Evolutionary conservation across 2,329 filamentous ascomycete genomes (phyloP), one percentile per base, ranked within the genome.

Genomic region (Tolypocladium capitatum): DNA sequence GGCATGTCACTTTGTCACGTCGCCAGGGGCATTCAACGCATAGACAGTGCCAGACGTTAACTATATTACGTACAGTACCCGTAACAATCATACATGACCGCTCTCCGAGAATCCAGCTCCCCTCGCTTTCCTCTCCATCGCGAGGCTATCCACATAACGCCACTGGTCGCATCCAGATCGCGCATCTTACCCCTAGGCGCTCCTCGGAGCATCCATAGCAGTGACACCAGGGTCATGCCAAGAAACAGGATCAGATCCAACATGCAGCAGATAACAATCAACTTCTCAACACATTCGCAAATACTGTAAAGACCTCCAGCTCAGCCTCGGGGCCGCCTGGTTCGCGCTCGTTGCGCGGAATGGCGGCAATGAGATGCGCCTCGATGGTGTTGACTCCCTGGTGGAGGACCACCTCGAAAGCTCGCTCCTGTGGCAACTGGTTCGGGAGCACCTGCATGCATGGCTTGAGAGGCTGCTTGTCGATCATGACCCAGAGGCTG

Each of bases 351-450:
- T 73, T 76, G 56, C 72, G 77, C 1, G 76, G 78, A 40, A 86
- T 73, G 7, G 82, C 81, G 1, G 84, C 86, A 53, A 89, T 78
- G 49, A 91, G 72, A 57, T 91, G 84, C 8, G 94, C 74, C 56
- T 89, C 84, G 45, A 95, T 76, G 42, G 82, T 76, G 55, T 92
- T 94, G 45, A 88, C 74, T 7, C 87, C 88, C 2, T 77, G 75
- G 27, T 78, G 74, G 28, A 95, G 68, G 46, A 77, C 77, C 8
- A 81, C 75, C 56, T 95, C 89, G 56, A 88, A 95, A 0, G 84
- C 68, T n/a, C 83, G 81, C 52, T 79, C 79, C 50, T 73, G 71
- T 43, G 66, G 72, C 55, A 74, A 70, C 46, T 80, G 78, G 21
- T 78, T 73, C 3, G 76, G 72, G 24, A 75, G 70, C 51, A 76